Evolutionary conservation across 768 basidiomycete genomes (phyloP).

Genomic region (Tylopilus plumbeoviolaceoides): DNA sequence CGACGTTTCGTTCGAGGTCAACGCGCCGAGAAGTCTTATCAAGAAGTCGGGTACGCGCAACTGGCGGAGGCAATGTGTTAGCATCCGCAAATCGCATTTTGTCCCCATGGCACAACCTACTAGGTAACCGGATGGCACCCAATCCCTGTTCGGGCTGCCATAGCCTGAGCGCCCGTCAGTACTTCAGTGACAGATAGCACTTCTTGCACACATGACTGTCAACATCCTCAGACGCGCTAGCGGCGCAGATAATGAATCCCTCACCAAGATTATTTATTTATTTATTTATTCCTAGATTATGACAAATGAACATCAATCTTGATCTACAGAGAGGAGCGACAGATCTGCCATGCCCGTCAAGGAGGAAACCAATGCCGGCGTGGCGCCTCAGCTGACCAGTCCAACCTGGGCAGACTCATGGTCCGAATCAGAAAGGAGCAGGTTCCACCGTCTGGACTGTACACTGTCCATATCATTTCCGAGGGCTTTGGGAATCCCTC

Average conservation of each 20-base stretch:
- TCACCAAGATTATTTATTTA: background rate
- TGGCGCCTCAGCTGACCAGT: background rate
- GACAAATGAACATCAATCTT: background rate
- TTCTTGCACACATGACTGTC: no score
- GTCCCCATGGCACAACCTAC: no score
- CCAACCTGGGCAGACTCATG: background rate
- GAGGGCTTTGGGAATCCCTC: conserved; percentile 2
- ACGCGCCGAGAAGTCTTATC: no score
- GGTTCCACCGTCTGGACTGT: background rate
- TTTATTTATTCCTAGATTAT: background rate
- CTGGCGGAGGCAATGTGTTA: background rate
- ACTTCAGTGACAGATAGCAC: no score
- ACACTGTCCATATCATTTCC: conserved; percentile 7
- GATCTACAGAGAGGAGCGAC: background rate
- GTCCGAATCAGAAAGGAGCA: background rate
- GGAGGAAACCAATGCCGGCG: background rate
- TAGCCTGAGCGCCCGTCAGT: no score
- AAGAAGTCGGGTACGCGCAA: background rate
- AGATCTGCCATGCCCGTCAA: background rate
- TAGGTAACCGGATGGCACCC: no score
- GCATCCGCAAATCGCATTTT: no score
- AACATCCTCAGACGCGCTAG: no score
- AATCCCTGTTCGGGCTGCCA: no score
- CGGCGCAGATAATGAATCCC: no score
- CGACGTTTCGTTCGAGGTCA: no score